phyloP scores from a whole-genome alignment of 208 protist genomes.

The Hexamita inflata region DNA sequence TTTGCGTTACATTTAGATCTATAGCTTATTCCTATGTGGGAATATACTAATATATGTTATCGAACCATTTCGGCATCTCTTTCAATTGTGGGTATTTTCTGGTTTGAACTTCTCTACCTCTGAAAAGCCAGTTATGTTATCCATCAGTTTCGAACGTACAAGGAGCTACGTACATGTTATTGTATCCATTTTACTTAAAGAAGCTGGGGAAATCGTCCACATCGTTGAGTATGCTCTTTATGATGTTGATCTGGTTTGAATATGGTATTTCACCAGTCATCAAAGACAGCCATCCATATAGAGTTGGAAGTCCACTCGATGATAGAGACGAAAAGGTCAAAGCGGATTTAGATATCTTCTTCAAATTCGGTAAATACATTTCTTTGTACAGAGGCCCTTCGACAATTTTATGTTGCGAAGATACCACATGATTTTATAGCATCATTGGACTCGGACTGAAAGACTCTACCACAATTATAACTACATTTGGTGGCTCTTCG shows the following conservation, averaged over 20 bases:
- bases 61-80: too few species aligned
- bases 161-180: background rate
- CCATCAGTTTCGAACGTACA: background rate
- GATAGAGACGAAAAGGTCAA: background rate
- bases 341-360: background rate
- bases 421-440: background rate
- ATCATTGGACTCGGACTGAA: background rate
- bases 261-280: background rate
- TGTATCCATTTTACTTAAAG: background rate
- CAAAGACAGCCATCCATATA: constrained; percentile 2
- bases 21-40: too few species aligned
- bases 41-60: too few species aligned
- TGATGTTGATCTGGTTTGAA: background rate
- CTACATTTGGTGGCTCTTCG: background rate
- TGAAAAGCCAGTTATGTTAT: background rate
- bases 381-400: background rate
- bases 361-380: background rate
- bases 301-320: background rate
- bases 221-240: background rate
- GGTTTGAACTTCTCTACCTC: too few species aligned
- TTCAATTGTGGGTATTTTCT: too few species aligned
- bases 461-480: background rate
- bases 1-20: too few species aligned
- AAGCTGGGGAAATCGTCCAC: background rate
- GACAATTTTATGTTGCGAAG: background rate